These are phyloP conservation scores for Aspergillus pseudoterreus DNA, from an alignment of 2,329 filamentous ascomycete species.

Conservation along the genomic window DNA sequence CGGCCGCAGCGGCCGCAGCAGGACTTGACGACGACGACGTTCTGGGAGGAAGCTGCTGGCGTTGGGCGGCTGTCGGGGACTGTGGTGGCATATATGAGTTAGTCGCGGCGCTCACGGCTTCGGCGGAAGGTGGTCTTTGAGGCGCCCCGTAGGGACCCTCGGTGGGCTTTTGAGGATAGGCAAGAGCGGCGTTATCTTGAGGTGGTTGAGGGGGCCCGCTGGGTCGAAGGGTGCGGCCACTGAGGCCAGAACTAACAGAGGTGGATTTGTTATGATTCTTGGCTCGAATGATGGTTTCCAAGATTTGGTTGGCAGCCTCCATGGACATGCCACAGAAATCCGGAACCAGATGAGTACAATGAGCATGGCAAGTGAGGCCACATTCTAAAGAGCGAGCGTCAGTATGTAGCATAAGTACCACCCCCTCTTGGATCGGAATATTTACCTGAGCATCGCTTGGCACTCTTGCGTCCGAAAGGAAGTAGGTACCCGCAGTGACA, in stretches of 20 bases:
- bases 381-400: constrained; percentile 59
- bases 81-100: constrained; percentile 44
- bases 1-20: constrained; percentile 48
- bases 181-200: constrained; percentile 35
- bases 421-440: not conserved
- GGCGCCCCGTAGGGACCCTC: constrained; percentile 35
- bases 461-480: constrained; percentile 91
- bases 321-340: constrained; percentile 99
- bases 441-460: constrained; percentile 80
- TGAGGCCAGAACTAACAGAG: constrained; percentile 53
- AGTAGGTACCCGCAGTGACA: constrained; percentile 97
- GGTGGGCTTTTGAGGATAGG: constrained; percentile 33
- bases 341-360: constrained; percentile 90
- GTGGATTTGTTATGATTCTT: constrained; percentile 65
- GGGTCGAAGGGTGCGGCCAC: constrained; percentile 63
- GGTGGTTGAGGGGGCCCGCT: constrained; percentile 42
- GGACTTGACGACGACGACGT: constrained; percentile 51
- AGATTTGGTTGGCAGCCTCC: constrained; percentile 90
- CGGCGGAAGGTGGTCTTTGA: constrained; percentile 35
- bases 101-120: constrained; percentile 41
- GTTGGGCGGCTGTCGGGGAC: constrained; percentile 39
- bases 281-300: constrained; percentile 77
- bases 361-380: constrained; percentile 81
- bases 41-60: constrained; percentile 46
- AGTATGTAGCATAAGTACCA: not conserved